These are phyloP conservation scores for Penicillium cataractarum DNA, from an alignment of 495 filamentous ascomycete genomes.

Conservation along the genomic window DNA sequence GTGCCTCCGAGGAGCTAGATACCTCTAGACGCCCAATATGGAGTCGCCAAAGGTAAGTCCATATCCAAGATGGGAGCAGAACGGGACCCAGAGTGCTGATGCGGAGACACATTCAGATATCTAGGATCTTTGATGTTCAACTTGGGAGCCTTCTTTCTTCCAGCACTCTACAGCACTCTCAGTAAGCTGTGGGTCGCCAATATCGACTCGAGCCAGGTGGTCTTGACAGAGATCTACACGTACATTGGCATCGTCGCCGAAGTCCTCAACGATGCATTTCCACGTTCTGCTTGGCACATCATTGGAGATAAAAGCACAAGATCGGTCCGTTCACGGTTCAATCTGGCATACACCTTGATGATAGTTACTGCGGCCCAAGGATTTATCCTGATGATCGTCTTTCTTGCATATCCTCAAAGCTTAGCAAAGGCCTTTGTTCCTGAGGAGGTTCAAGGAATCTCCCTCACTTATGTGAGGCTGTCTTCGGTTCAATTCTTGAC, in stretches of 20 bases:
- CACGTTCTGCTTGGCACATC: slow-evolving; percentile 67
- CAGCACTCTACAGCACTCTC: slow-evolving; percentile 70
- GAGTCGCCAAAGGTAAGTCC: neutral
- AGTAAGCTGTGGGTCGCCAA: slow-evolving; percentile 76
- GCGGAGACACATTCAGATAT: slow-evolving; percentile 40
- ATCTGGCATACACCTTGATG: slow-evolving; percentile 67
- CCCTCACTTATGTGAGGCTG: slow-evolving; percentile 68
- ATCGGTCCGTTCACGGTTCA: slow-evolving; percentile 52
- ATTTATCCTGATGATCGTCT: slow-evolving; percentile 62
- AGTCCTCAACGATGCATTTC: slow-evolving; percentile 75
- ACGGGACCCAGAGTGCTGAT: neutral
- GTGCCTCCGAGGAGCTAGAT: neutral
- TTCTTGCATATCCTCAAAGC: slow-evolving; percentile 54
- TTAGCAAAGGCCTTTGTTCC: slow-evolving; percentile 70
- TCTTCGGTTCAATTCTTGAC: slow-evolving; percentile 62
- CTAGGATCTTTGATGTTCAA: slow-evolving; percentile 65
- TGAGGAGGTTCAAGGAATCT: slow-evolving; percentile 53
- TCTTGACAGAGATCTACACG: slow-evolving; percentile 67
- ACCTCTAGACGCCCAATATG: neutral
- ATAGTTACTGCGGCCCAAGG: slow-evolving; percentile 60
- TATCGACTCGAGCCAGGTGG: slow-evolving; percentile 67
- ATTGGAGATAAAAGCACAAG: slow-evolving; percentile 69
- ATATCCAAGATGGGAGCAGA: neutral
- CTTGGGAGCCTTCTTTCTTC: slow-evolving; percentile 63
- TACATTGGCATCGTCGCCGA: slow-evolving; percentile 67